Conservation (phyloP, 345 rosid genomes). For the Anastatica hierochuntica region DNA sequence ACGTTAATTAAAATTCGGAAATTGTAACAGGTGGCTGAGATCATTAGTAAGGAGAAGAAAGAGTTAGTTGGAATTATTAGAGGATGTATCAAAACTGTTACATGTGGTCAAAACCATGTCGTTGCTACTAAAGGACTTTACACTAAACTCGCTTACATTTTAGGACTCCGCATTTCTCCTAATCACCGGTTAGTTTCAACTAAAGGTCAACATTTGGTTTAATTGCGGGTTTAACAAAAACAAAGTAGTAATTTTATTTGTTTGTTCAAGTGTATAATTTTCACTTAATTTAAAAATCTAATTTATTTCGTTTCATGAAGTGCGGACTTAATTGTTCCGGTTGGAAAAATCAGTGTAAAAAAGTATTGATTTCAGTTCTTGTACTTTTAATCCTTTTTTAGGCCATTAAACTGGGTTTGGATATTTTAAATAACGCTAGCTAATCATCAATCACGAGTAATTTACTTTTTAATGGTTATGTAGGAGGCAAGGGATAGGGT, state of each 20-base stretch:
- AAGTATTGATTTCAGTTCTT: too few relatives aligned
- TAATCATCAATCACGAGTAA: background rate
- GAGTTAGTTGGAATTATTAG: constrained; percentile 79
- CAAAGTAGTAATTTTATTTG: too few relatives aligned
- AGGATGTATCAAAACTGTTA: constrained; percentile 88
- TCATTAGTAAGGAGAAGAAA: constrained; percentile 25
- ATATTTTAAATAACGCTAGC: background rate
- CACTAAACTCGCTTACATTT: constrained; percentile 76
- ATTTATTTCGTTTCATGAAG: too few relatives aligned
- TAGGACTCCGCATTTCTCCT: constrained; percentile 92
- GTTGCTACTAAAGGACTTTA: constrained; percentile 17
- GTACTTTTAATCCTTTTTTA: too few relatives aligned
- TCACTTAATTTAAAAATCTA: too few relatives aligned
- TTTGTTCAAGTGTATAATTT: too few relatives aligned
- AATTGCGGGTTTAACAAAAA: too few relatives aligned
- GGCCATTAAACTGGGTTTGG: too few relatives aligned
- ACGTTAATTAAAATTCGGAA: background rate
- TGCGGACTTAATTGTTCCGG: too few relatives aligned
- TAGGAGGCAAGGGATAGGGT: constrained; percentile 83
- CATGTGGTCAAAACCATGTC: constrained; percentile 45
- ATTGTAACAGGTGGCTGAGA: constrained; percentile 68
- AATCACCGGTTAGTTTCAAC: constrained; percentile 53
- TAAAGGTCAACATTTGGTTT: too few relatives aligned
- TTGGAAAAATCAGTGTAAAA: too few relatives aligned
- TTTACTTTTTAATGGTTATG: background rate